Base-by-base conservation (phyloP, 2,329 filamentous ascomycete species). In the Penicillium sp. region DNA sequence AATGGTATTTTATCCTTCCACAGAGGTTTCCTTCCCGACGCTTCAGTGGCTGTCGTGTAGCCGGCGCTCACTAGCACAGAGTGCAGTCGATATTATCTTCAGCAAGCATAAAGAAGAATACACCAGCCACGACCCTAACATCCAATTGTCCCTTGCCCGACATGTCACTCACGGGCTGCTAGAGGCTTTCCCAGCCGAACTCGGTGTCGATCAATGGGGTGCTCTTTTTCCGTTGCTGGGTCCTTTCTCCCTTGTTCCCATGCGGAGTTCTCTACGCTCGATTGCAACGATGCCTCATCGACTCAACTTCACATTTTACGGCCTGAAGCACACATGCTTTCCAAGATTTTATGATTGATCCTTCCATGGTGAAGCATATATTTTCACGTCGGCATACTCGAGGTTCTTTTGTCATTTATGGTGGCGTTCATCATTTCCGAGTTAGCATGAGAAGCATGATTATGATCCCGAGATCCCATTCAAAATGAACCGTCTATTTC, bases 281-380 rank as follows among this genome's bases (percentile, higher is more conserved):
- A 45, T 46, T 52, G 42, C 39, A 51, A 31, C 23, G 44, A 49
- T 44, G 44, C 44, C 29, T 46, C 42, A 36, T 40, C 14, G 13
- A 23, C 34, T 26, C 27, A 23, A 39, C 35, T 35, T 32, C 10
- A 10, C 22, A 14, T 43, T n/a, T 41, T 11, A 44, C 35, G 40
- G 43, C 32, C 31, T 9, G 8, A 34, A 20, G 31, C 31, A 34
- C 31, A 34, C 31, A 34, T 34, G 31, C 14, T 34, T 18, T 34
- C 16, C 14, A 18, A 34, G 3, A 11, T 34, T 34, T 18, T 11
- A 18, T 11, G 16, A 34, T 18, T 34, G 16, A 34, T 34, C 31
- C 8, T 32, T 32, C 14, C 16, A 32, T 4, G 31, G 31, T 34
- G 14, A 20, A 20, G 31, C 31, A 18, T 18, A 11, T 18, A 16